phyloP scores from a whole-genome alignment of 2,329 filamentous ascomycete species.

The Aspergillus tanneri region DNA sequence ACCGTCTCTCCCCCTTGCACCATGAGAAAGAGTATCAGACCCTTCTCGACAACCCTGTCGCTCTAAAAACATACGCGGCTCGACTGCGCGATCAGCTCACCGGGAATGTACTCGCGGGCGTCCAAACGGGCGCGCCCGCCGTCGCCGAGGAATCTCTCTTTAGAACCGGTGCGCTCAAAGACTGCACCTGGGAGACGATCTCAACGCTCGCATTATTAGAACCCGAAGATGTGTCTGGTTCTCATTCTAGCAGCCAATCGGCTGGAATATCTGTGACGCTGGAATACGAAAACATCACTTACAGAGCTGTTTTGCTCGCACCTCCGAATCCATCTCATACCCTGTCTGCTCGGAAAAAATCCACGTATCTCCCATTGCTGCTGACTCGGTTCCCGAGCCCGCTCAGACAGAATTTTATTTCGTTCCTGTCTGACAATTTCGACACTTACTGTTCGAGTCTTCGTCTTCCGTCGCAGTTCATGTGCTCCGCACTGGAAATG shows the following conservation, averaged over 20 bases:
- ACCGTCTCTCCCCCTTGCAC: conserved; percentile 56
- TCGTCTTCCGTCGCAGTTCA: conserved; percentile 45
- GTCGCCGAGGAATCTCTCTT: conserved; percentile 42
- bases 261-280: conserved; percentile 50
- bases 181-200: conserved; percentile 47
- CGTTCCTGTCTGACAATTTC: conserved; percentile 52
- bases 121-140: conserved; percentile 36
- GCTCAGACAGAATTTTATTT: conserved; percentile 49
- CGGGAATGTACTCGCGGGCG: conserved; percentile 49
- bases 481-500: conserved; percentile 46
- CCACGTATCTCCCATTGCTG: conserved; percentile 52
- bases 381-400: conserved; percentile 52
- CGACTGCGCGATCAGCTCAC: conserved; percentile 51
- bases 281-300: conserved; percentile 50
- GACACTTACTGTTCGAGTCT: conserved; percentile 51
- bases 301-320: conserved; percentile 53
- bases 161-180: conserved; percentile 48
- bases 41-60: conserved; percentile 34
- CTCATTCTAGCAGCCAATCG: conserved; percentile 13
- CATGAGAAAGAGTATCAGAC: conserved; percentile 42
- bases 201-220: conserved; percentile 34
- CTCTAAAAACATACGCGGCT: conserved; percentile 48
- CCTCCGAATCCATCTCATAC: too few species aligned
- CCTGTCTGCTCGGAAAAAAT: conserved; percentile 18
- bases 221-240: conserved; percentile 25